Conservation (phyloP, 2,329 filamentous ascomycete genomes). For the Fusarium sp. region DNA sequence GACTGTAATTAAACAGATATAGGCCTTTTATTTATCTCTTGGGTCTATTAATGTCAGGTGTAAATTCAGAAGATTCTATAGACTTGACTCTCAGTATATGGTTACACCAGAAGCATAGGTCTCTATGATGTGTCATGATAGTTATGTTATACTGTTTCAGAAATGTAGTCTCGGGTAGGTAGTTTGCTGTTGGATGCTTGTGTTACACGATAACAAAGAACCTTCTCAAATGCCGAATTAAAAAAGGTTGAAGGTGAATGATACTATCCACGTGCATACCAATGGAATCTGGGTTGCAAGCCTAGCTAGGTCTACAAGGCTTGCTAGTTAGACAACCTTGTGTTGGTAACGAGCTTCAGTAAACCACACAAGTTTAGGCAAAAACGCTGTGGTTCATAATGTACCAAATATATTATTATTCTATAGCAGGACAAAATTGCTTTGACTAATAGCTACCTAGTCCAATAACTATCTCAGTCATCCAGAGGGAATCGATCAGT, state of each 20-base stretch:
- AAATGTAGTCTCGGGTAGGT: not conserved
- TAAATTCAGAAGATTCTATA: not conserved
- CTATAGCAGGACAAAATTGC: not conserved
- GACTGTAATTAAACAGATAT: not conserved
- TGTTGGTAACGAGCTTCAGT: no score
- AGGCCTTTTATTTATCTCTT: no score
- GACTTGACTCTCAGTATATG: not conserved
- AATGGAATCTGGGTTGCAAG: no score
- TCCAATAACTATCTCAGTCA: not conserved
- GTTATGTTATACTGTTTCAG: not conserved
- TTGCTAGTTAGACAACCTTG: no score
- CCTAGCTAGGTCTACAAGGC: no score
- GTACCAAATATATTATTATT: not conserved
- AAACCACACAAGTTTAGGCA: no score
- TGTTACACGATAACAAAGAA: slow-evolving; percentile 2
- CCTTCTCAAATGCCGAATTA: no score
- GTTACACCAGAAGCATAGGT: not conserved
- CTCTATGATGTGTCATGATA: slow-evolving; percentile 11
- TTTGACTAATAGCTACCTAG: no score
- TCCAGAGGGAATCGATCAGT: slow-evolving; percentile 73
- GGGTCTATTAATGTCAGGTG: not conserved
- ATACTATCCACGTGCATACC: no score
- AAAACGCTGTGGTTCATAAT: no score
- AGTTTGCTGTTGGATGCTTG: not conserved
- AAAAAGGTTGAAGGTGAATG: no score